A percentile compares a stretch with the other conserved stretches of the same genome.
phyloP scores from a whole-genome alignment of 1,139 yeast species.

The Geotrichum bryndzae region DNA sequence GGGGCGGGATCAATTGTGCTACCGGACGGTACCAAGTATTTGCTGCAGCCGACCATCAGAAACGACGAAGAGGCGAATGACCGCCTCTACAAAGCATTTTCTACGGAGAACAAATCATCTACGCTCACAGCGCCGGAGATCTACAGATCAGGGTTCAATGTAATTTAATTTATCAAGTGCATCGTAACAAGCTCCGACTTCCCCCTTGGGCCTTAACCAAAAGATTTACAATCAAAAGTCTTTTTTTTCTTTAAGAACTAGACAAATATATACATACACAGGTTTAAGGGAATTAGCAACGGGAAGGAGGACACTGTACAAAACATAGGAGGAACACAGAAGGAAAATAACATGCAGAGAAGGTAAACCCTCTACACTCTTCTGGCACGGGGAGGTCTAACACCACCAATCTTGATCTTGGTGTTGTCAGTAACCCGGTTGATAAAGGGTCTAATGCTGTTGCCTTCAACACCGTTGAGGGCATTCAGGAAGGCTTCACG shows the following conservation, averaged over 20 bases:
- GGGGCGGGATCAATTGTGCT: not conserved
- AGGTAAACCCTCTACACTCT: conserved; percentile 45
- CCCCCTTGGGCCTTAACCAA: too few relatives aligned
- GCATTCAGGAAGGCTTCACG: conserved; percentile 83
- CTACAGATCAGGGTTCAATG: conserved; percentile 12
- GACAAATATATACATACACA: not conserved
- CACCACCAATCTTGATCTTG: conserved; percentile 86
- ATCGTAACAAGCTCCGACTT: too few relatives aligned
- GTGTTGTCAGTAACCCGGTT: conserved; percentile 72
- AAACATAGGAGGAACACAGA: not conserved
- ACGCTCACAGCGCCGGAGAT: conserved; percentile 2
- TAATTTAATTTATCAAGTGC: not conserved
- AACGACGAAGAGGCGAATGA: not conserved
- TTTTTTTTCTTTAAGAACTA: too few relatives aligned
- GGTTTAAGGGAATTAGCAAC: not conserved
- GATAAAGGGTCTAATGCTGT: conserved; percentile 54
- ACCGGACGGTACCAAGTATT: not conserved
- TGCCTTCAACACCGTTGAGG: conserved; percentile 85
- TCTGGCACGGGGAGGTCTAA: conserved; percentile 75
- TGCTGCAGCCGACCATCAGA: not conserved
- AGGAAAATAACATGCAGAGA: not conserved
- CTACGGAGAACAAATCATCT: conserved; percentile 7
- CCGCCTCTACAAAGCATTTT: conserved; percentile 9
- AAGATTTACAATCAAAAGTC: not conserved
- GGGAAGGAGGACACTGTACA: not conserved